Base-by-base conservation (phyloP, 1,284 basidiomycete species). In the Fistulina hepatica region DNA sequence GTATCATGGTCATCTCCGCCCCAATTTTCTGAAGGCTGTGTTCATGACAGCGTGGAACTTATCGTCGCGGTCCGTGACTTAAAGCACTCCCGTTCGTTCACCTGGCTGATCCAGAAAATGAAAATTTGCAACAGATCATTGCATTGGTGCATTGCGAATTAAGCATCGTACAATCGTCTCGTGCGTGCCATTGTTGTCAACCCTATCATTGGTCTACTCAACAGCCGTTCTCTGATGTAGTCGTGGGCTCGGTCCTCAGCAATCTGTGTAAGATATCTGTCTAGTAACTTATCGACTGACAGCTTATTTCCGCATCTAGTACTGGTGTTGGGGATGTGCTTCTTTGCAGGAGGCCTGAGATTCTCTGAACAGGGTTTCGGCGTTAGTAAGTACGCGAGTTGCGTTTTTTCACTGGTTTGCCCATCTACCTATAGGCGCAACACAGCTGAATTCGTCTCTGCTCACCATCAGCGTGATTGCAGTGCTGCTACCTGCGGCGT, bases 291-390 rank as follows among this genome's bases (percentile, higher is more conserved):
- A 40, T 21, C 32, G 28, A 34, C 5, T 42, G 31, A 25, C 8
- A 36, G 16, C 23, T 42, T 49, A 51, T 52, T 54, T 42, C 42
- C 49, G 39, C 21, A 37, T 37, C 52, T 46, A 79, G 72, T 90
- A 23, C 73, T 91, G 37, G 85, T 91, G 5, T 69, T 90, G 32
- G 86, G 86, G 38, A 79, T 86, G 82, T 82, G 76, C 55, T 74
- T 82, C 64, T 77, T 81, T 52, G 76, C 73, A 20, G 81, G 80
- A 35, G 81, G 81, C 17, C 56, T 73, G 24, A 68, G 68, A 42
- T 83, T 70, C 50, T 73, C 73, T 19, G 78, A 84, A 51, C 81
- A 76, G 61, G 82, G 77, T 0, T 88, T 89, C 45, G 77, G 76
- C 30, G 53, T 63, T 30, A 71, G 81, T 81, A 47, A 44, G 72